These are phyloP conservation scores for Grigorovia humatica DNA, from an alignment of 805 yeast species.

Conservation along the genomic window DNA sequence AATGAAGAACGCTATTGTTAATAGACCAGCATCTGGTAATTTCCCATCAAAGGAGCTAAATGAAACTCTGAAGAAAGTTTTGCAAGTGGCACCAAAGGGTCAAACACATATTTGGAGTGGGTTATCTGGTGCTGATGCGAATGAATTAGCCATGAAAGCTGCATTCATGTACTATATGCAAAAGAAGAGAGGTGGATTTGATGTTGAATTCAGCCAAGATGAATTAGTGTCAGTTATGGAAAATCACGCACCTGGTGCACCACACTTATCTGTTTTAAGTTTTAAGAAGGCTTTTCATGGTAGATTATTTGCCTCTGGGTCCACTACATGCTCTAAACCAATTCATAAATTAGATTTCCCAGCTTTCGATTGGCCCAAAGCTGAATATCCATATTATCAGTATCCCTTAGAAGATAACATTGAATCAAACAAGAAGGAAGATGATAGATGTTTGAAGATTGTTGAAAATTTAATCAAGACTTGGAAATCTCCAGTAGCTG, in stretches of 20 bases:
- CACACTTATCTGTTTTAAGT: conserved; percentile 75
- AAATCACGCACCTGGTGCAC: conserved; percentile 80
- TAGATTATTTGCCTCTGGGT: conserved; percentile 82
- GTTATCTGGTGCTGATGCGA: conserved; percentile 58
- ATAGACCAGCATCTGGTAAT: conserved; percentile 60
- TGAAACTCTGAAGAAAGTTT: conserved; percentile 36
- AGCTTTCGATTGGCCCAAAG: conserved; percentile 94
- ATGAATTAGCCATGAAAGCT: conserved; percentile 62
- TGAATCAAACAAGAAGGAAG: conserved; percentile 63
- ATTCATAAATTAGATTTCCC: conserved; percentile 90
- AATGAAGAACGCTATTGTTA: conserved; percentile 54
- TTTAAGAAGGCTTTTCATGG: conserved; percentile 92
- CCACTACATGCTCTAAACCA: conserved; percentile 89
- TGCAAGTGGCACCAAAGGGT: conserved; percentile 59
- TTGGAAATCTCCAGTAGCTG: conserved; percentile 76
- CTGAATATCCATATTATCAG: conserved; percentile 75
- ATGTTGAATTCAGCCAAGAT: conserved; percentile 49
- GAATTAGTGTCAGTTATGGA: conserved; percentile 70
- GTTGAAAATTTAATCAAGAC: conserved; percentile 61
- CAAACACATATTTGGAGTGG: conserved; percentile 54
- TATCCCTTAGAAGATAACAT: conserved; percentile 70
- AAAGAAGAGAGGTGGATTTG: conserved; percentile 52
- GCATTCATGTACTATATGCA: conserved; percentile 57
- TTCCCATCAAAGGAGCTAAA: conserved; percentile 51
- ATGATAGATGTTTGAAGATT: conserved; percentile 64